phyloP scores from a whole-genome alignment of 2,329 filamentous ascomycete species.

The Colletotrichum abscissum region DNA sequence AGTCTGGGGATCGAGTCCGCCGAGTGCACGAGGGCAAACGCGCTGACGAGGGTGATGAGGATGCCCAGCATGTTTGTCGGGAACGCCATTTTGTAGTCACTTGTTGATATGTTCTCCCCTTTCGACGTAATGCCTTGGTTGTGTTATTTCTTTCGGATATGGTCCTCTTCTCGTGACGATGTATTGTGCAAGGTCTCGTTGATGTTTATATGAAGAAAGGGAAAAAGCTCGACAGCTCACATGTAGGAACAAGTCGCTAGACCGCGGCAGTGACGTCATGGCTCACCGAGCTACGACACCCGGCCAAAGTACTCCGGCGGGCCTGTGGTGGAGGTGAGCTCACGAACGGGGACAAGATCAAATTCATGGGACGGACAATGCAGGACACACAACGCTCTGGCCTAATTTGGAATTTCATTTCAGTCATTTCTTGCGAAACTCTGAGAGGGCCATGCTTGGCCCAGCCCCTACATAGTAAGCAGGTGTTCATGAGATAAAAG shows the following conservation, averaged over 20 bases:
- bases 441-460: background rate
- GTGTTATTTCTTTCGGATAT: background rate
- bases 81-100: slow-evolving; percentile 29
- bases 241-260: background rate
- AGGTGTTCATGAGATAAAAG: background rate
- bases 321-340: background rate
- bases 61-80: slow-evolving; percentile 31
- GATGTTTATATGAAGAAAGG: background rate
- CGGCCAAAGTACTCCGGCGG: background rate
- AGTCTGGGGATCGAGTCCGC: slow-evolving; percentile 42
- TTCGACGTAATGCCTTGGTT: background rate
- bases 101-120: background rate
- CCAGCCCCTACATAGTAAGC: background rate
- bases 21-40: slow-evolving; percentile 39
- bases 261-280: slow-evolving; percentile 16
- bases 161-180: background rate
- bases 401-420: background rate
- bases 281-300: background rate
- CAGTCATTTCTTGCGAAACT: background rate
- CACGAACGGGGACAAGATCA: background rate
- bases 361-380: slow-evolving; percentile 25
- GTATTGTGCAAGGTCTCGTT: background rate
- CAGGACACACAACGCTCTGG: slow-evolving; percentile 17
- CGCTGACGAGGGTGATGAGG: slow-evolving; percentile 38
- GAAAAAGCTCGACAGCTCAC: background rate